Evolutionary conservation across 164 flowering plant genomes (phyloP).

Genomic region (Nymphaea colorata): DNA sequence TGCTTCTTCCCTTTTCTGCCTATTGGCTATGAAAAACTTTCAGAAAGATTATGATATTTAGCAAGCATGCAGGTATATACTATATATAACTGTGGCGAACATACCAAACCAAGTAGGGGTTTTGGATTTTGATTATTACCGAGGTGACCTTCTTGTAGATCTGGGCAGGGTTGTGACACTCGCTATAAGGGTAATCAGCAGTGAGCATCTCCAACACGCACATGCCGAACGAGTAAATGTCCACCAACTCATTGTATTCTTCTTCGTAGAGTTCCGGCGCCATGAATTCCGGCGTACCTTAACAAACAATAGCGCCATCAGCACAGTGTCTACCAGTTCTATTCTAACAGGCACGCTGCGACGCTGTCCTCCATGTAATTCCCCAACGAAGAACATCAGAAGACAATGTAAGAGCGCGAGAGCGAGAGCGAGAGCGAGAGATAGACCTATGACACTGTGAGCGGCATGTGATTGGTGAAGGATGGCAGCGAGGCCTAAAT

Average conservation of each 20-base stretch:
- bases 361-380: no score
- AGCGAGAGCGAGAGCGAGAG: conserved; percentile 4
- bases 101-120: no score
- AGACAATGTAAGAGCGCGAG: background rate
- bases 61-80: no score
- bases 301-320: background rate
- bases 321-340: background rate
- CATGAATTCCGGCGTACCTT: conserved; percentile 97
- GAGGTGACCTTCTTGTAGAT: conserved; percentile 94
- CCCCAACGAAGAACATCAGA: no score
- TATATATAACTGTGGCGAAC: no score
- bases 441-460: conserved; percentile 73
- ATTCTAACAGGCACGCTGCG: no score
- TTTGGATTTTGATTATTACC: conserved; percentile 17
- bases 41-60: no score
- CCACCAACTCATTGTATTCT: conserved; percentile 79
- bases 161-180: conserved; percentile 84
- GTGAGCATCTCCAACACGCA: conserved; percentile 89
- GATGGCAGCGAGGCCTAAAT: conserved; percentile 79
- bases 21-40: no score
- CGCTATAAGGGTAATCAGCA: conserved; percentile 72
- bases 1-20: no score
- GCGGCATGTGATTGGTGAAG: conserved; percentile 62
- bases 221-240: conserved; percentile 91
- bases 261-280: conserved; percentile 94